phyloP scores from a whole-genome alignment of 208 protist species.

The Acanthamoeba castellanii region DNA sequence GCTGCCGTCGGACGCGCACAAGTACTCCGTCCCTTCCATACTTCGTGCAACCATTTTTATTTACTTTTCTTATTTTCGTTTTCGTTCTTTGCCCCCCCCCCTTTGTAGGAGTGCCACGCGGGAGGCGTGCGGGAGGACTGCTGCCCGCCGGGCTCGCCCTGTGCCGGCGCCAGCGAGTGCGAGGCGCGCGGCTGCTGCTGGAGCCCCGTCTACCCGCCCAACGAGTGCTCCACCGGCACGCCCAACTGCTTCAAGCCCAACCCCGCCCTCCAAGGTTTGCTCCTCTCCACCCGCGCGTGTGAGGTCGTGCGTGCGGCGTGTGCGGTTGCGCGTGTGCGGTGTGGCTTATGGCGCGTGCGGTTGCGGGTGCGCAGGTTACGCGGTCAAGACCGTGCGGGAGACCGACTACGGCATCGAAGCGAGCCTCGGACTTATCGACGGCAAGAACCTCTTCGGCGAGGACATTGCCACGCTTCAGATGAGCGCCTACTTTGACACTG shows the following conservation, averaged over 20 bases:
- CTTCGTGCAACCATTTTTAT: too few species aligned
- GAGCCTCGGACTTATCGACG: background rate
- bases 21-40: too few species aligned
- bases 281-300: too few species aligned
- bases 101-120: constrained; percentile 22
- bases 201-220: constrained; percentile 58
- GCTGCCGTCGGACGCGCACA: too few species aligned
- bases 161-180: constrained; percentile 26
- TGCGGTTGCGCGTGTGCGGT: background rate
- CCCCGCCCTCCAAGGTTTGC: constrained; percentile 33
- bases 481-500: constrained; percentile 77
- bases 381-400: background rate
- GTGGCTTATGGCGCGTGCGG: background rate
- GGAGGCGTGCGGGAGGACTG: constrained; percentile 62
- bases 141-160: constrained; percentile 1
- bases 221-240: background rate
- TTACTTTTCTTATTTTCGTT: too few species aligned
- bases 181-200: constrained; percentile 76
- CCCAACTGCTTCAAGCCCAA: constrained; percentile 70
- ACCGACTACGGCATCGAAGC: constrained; percentile 15
- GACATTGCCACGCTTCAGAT: constrained; percentile 79
- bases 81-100: too few species aligned
- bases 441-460: constrained; percentile 74
- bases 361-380: background rate
- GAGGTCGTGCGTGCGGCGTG: background rate